Conservation (phyloP, 75 land plant genomes). For the Sequoiadendron giganteum region DNA sequence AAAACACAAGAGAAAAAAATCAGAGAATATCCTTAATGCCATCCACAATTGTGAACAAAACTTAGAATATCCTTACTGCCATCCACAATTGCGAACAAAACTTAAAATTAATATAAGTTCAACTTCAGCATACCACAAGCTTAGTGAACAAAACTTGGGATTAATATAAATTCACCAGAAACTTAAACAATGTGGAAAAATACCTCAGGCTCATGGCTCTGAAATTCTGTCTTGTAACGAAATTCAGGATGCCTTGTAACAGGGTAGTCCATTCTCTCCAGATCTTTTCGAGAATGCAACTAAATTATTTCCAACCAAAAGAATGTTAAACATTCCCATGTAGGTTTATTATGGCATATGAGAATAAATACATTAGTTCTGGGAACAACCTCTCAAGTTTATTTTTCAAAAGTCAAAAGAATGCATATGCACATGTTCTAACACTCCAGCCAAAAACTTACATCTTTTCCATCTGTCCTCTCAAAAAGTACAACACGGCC, state of each 20-base stretch:
- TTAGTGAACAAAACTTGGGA: slow-evolving; percentile 2
- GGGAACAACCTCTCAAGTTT: not conserved
- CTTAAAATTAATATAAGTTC: not conserved
- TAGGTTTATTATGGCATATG: not conserved
- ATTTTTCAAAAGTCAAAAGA: not conserved
- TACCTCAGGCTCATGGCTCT: slow-evolving; percentile 98
- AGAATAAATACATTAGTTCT: not conserved
- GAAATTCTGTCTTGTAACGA: slow-evolving; percentile 93
- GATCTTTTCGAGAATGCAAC: slow-evolving; percentile 52
- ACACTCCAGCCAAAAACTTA: slow-evolving; percentile 23
- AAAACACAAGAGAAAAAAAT: slow-evolving; percentile 11
- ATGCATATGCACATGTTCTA: not conserved
- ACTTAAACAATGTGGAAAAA: not conserved
- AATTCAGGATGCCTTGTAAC: slow-evolving; percentile 83
- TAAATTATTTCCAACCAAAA: slow-evolving; percentile 3
- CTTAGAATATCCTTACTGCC: no score
- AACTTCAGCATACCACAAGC: not conserved
- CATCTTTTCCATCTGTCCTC: slow-evolving; percentile 75
- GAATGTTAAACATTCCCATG: not conserved
- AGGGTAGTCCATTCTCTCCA: slow-evolving; percentile 68
- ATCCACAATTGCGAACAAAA: no score
- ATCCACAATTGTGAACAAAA: slow-evolving; percentile 8
- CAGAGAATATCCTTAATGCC: not conserved
- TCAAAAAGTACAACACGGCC: slow-evolving; percentile 97
- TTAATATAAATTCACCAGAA: not conserved